phyloP scores from a whole-genome alignment of 768 basidiomycete species.

The Podaxis sp. region DNA sequence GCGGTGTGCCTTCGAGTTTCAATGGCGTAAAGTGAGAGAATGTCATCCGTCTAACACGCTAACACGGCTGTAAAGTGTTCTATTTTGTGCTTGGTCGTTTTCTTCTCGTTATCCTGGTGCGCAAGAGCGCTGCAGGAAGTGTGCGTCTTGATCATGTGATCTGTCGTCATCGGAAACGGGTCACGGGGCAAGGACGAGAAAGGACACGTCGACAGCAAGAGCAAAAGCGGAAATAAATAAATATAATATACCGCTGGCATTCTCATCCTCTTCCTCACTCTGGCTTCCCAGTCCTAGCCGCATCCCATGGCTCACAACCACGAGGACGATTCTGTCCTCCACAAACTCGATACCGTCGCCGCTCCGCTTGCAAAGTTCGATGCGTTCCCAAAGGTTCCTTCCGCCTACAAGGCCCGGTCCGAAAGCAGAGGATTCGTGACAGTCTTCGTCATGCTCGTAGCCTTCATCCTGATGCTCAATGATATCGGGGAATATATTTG shows the following conservation, averaged over 20 bases:
- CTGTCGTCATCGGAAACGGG: neutral
- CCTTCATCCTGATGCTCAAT: conserved; percentile 77
- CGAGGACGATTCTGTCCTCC: conserved; percentile 36
- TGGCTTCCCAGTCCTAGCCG: neutral
- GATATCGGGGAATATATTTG: conserved; percentile 90
- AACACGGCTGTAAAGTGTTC: neutral
- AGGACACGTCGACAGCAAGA: conserved; percentile 13
- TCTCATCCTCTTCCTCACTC: conserved; percentile 6
- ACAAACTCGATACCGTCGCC: conserved; percentile 66
- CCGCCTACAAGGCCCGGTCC: conserved; percentile 77
- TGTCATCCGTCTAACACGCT: neutral
- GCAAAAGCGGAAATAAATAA: neutral
- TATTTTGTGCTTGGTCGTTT: neutral
- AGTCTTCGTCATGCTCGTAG: conserved; percentile 61
- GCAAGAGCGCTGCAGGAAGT: neutral
- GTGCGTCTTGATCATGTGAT: neutral
- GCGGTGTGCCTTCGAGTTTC: neutral
- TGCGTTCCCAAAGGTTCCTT: conserved; percentile 83
- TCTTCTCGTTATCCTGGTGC: neutral
- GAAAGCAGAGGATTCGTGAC: conserved; percentile 82
- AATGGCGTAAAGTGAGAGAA: neutral
- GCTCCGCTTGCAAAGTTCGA: conserved; percentile 72
- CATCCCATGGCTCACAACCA: conserved; percentile 2
- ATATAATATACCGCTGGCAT: conserved; percentile 11
- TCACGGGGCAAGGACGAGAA: conserved; percentile 3